Evolutionary conservation across 805 yeast genomes (phyloP).

Genomic region (Wickerhamomyces xylosicus): DNA sequence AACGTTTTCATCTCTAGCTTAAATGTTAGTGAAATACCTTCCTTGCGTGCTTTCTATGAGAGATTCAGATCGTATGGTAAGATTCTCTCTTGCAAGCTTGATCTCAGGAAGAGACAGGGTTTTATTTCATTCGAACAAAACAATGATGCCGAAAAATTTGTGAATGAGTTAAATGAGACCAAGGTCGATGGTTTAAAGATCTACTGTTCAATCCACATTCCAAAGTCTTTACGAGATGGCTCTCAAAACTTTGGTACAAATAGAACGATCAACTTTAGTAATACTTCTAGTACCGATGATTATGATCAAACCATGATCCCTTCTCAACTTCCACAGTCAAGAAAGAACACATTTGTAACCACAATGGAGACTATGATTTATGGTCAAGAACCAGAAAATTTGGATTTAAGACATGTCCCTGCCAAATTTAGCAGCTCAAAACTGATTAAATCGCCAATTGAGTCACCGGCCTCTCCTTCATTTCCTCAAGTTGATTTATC

Average conservation of each 20-base stretch:
- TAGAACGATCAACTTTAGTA: neutral
- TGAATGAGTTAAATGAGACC: slow-evolving; percentile 20
- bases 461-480: neutral
- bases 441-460: neutral
- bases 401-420: neutral
- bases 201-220: slow-evolving; percentile 31
- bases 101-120: slow-evolving; percentile 27
- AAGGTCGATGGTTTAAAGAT: slow-evolving; percentile 21
- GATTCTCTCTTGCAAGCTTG: slow-evolving; percentile 31
- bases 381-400: neutral
- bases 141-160: slow-evolving; percentile 24
- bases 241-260: neutral
- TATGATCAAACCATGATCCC: neutral
- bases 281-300: slow-evolving; percentile 6
- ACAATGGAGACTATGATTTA: neutral
- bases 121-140: slow-evolving; percentile 27
- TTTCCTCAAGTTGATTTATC: neutral
- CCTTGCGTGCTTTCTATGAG: slow-evolving; percentile 38
- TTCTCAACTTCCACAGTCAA: neutral
- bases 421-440: neutral
- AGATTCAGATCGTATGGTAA: slow-evolving; percentile 38
- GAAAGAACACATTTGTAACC: neutral
- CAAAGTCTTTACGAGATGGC: slow-evolving; percentile 10
- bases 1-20: slow-evolving; percentile 41
- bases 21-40: slow-evolving; percentile 16